Base-by-base conservation (phyloP, 139 green algal genomes). In the Chlorella sp. region DNA sequence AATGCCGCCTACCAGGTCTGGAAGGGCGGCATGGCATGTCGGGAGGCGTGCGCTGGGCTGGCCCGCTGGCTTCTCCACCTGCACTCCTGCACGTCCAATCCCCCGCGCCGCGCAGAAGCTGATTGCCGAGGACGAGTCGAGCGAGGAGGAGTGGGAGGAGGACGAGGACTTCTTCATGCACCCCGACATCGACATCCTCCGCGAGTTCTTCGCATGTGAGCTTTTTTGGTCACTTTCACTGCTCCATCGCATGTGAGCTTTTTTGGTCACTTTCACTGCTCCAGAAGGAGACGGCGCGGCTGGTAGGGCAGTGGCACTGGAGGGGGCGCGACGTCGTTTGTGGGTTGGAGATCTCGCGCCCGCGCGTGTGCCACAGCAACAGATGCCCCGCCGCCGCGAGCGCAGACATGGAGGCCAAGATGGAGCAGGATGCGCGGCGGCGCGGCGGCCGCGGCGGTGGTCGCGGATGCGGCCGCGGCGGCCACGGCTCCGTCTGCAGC, bases 191-290 rank as follows among this genome's bases (percentile, higher is more conserved):
- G 60, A 78, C 27, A 21, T 78, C 36, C 72, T 78, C 12, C 71
- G 43, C 25, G 60, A 71, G 35, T 78, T 78, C 46, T 78, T 78
- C 35, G 5, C 72, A 78, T 78, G 72, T 78, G 60, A 55, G 72
- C n/a, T n/a, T n/a, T n/a, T n/a, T n/a, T n/a, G n/a, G n/a, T n/a
- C n/a, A n/a, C n/a, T n/a, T n/a, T n/a, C n/a, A n/a, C n/a, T n/a
- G n/a, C n/a, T n/a, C n/a, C n/a, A n/a, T n/a, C n/a, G n/a, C n/a
- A n/a, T n/a, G n/a, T n/a, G n/a, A n/a, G n/a, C n/a, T n/a, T n/a
- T n/a, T n/a, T n/a, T n/a, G n/a, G n/a, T n/a, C n/a, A n/a, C n/a
- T n/a, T n/a, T n/a, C n/a, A n/a, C n/a, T n/a, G n/a, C n/a, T n/a
- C n/a, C n/a, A n/a, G n/a, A n/a, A n/a, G n/a, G n/a, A n/a, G n/a